These are phyloP conservation scores for Fusarium transvaalense DNA, from an alignment of 2,329 filamentous ascomycete genomes.

Conservation along the genomic window DNA sequence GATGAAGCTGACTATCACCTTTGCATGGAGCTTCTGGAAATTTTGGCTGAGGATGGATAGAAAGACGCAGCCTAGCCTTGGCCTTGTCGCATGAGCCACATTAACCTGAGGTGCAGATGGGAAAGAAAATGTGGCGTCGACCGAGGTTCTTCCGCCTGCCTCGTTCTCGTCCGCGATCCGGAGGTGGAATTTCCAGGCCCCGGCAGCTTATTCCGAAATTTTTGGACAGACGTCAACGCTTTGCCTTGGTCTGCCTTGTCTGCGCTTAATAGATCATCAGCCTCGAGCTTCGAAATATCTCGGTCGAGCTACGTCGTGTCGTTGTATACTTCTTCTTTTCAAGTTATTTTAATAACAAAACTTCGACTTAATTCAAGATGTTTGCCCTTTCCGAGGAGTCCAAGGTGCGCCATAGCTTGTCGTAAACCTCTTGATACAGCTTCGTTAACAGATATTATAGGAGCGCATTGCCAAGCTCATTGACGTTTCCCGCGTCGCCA, in stretches of 20 bases:
- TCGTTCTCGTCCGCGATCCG: slow-evolving; percentile 9
- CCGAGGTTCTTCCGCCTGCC: slow-evolving; percentile 50
- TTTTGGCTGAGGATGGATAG: slow-evolving; percentile 45
- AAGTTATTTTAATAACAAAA: not conserved
- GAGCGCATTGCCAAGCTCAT: slow-evolving; percentile 98
- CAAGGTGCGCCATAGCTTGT: slow-evolving; percentile 72
- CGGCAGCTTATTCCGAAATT: slow-evolving; percentile 40
- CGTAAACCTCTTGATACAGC: slow-evolving; percentile 9
- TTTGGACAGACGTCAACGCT: slow-evolving; percentile 41
- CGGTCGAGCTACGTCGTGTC: slow-evolving; percentile 12
- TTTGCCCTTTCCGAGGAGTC: slow-evolving; percentile 91
- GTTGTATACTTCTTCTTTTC: slow-evolving; percentile 1
- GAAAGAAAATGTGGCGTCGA: slow-evolving; percentile 24
- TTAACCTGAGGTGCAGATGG: not conserved
- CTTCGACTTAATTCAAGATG: slow-evolving; percentile 57
- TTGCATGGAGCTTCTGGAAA: slow-evolving; percentile 42
- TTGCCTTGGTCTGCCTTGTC: slow-evolving; percentile 14
- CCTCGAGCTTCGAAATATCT: slow-evolving; percentile 29
- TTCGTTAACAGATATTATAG: slow-evolving; percentile 60
- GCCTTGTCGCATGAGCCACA: slow-evolving; percentile 38
- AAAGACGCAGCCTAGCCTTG: slow-evolving; percentile 31
- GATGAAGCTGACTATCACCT: slow-evolving; percentile 21
- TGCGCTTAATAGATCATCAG: slow-evolving; percentile 30
- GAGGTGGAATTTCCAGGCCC: slow-evolving; percentile 46
- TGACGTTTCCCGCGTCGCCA: slow-evolving; percentile 90